A percentile compares a stretch with the other conserved stretches of the same genome.
These are phyloP conservation scores for Quercus tomentella DNA, from an alignment of 331 rosid species.

Conservation along the genomic window DNA sequence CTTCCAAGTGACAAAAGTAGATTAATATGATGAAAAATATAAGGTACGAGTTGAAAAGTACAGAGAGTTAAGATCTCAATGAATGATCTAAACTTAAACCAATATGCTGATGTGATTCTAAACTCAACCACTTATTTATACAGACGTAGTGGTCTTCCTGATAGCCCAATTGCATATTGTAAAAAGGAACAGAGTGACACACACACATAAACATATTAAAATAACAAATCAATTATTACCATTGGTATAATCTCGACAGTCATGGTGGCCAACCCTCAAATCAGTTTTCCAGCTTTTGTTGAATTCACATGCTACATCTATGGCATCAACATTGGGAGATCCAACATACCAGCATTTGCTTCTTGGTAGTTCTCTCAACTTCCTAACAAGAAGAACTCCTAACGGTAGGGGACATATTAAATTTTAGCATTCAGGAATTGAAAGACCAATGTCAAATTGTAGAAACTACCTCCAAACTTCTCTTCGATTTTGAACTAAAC, in stretches of 20 bases:
- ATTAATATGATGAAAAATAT: not conserved
- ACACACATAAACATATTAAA: not conserved
- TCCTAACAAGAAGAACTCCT: slow-evolving; percentile 70
- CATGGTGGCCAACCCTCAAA: slow-evolving; percentile 65
- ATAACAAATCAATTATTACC: slow-evolving; percentile 31
- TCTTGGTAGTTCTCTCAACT: slow-evolving; percentile 54
- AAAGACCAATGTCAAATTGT: slow-evolving; percentile 7
- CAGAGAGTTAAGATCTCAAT: not conserved
- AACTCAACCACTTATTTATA: too few relatives aligned
- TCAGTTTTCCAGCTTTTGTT: slow-evolving; percentile 60
- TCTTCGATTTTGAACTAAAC: not conserved
- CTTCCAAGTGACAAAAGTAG: slow-evolving; percentile 29
- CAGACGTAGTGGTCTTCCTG: not conserved
- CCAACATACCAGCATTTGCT: slow-evolving; percentile 82
- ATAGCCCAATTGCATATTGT: slow-evolving; percentile 6
- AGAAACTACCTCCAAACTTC: not conserved
- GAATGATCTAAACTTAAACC: not conserved
- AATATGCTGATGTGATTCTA: not conserved
- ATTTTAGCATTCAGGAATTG: not conserved
- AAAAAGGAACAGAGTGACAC: not conserved
- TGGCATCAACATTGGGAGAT: slow-evolving; percentile 39
- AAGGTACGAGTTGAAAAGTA: not conserved
- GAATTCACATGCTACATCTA: slow-evolving; percentile 52
- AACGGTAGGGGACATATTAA: not conserved
- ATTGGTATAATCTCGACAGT: slow-evolving; percentile 76